These are phyloP conservation scores for Rhizopus sp. DNA, from an alignment of 371 early-diverging fungal species.

Conservation along the genomic window DNA sequence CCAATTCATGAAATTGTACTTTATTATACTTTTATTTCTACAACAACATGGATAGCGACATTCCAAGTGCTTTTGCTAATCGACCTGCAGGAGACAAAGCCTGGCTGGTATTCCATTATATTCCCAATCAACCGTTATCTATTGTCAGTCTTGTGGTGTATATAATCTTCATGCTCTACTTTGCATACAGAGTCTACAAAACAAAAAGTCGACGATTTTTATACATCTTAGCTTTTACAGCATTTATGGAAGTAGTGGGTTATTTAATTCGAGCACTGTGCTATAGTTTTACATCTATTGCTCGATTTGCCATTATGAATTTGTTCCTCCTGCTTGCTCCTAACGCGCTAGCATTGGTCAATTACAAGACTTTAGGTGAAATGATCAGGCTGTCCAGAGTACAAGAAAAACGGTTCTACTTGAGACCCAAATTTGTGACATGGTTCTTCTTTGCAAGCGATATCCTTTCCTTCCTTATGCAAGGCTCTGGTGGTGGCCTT, in stretches of 20 bases:
- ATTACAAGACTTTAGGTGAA: slow-evolving; percentile 18
- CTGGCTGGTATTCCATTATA: slow-evolving; percentile 11
- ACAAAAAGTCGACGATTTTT: slow-evolving; percentile 20
- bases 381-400: slow-evolving; percentile 14
- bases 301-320: slow-evolving; percentile 19
- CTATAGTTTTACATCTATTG: slow-evolving; percentile 23
- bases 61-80: too few species aligned
- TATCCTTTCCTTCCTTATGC: slow-evolving; percentile 9
- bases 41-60: too few species aligned
- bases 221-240: slow-evolving; percentile 33
- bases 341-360: slow-evolving; percentile 17
- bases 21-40: too few species aligned
- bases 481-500: slow-evolving; percentile 14
- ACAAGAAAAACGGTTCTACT: slow-evolving; percentile 1
- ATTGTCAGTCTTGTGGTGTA: slow-evolving; percentile 9
- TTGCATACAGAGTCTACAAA: slow-evolving; percentile 5
- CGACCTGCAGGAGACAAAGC: not conserved
- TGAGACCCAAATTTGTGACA: slow-evolving; percentile 9
- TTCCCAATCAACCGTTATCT: slow-evolving; percentile 8
- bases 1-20: too few species aligned
- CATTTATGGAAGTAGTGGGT: slow-evolving; percentile 35
- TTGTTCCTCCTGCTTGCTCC: slow-evolving; percentile 13
- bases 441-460: slow-evolving; percentile 19
- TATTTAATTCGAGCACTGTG: slow-evolving; percentile 30
- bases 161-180: slow-evolving; percentile 7